These are phyloP conservation scores for Falciphora oryzae DNA, from an alignment of 2,329 filamentous ascomycete genomes.

Conservation along the genomic window DNA sequence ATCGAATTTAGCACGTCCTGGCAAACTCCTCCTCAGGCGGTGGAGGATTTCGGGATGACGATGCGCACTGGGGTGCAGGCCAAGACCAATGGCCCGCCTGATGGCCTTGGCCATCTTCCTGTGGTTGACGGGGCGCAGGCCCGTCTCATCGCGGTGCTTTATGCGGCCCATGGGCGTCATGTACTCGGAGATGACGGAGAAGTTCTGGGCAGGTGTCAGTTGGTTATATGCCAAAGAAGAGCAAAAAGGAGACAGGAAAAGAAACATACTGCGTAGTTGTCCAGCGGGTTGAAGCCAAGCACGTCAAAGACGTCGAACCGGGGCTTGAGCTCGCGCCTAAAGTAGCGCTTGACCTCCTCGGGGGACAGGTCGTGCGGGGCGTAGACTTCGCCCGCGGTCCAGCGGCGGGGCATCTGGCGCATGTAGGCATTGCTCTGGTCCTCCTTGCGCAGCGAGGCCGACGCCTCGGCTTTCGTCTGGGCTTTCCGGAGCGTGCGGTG, in stretches of 20 bases:
- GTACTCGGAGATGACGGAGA: slow-evolving; percentile 84
- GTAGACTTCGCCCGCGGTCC: slow-evolving; percentile 78
- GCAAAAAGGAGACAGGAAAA: background rate
- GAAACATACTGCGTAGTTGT: slow-evolving; percentile 54
- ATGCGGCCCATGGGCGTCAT: slow-evolving; percentile 82
- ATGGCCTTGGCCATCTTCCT: slow-evolving; percentile 90
- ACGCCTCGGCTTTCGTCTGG: slow-evolving; percentile 18
- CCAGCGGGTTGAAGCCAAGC: slow-evolving; percentile 71
- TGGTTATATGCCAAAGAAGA: background rate
- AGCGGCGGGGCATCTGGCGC: slow-evolving; percentile 63
- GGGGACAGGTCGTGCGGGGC: slow-evolving; percentile 80
- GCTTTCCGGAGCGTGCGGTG: background rate
- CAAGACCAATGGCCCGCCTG: slow-evolving; percentile 79
- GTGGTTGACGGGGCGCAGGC: slow-evolving; percentile 83
- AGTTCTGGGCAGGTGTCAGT: slow-evolving; percentile 60
- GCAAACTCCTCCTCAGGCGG: background rate
- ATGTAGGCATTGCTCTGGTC: slow-evolving; percentile 47
- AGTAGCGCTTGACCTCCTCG: slow-evolving; percentile 70
- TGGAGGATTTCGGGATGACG: slow-evolving; percentile 73
- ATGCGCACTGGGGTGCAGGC: slow-evolving; percentile 88
- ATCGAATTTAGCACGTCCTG: background rate
- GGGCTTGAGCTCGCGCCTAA: slow-evolving; percentile 52
- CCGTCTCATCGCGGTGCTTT: slow-evolving; percentile 67
- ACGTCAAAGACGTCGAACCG: slow-evolving; percentile 71
- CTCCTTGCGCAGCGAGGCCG: slow-evolving; percentile 31